Percentiles rank a stretch among this genome's conserved stretches.
Evolutionary conservation across 805 yeast species (phyloP).

Genomic region (Pichia eremophila): DNA sequence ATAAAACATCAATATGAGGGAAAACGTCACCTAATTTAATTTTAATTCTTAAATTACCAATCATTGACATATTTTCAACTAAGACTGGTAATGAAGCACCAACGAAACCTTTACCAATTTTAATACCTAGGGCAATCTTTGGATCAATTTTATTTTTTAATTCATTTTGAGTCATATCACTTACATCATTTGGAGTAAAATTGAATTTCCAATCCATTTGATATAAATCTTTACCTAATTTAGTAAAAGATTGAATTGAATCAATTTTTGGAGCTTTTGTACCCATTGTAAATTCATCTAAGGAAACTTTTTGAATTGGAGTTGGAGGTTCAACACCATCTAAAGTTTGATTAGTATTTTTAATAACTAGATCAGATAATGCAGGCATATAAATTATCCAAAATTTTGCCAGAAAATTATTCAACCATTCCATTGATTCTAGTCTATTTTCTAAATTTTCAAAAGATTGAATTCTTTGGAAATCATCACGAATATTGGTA

Average conservation of each 20-base stretch:
- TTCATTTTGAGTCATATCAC: slow-evolving; percentile 74
- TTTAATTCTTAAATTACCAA: slow-evolving; percentile 60
- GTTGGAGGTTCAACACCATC: slow-evolving; percentile 73
- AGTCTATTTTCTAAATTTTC: slow-evolving; percentile 52
- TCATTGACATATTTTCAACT: slow-evolving; percentile 71
- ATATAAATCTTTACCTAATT: slow-evolving; percentile 53
- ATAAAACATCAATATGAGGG: slow-evolving; percentile 71
- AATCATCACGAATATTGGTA: slow-evolving; percentile 66
- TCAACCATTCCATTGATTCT: slow-evolving; percentile 79
- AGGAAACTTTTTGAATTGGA: slow-evolving; percentile 64
- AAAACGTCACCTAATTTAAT: slow-evolving; percentile 53
- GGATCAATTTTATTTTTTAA: slow-evolving; percentile 65
- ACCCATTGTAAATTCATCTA: slow-evolving; percentile 75
- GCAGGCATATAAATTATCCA: slow-evolving; percentile 90
- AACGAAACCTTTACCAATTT: slow-evolving; percentile 72
- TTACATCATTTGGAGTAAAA: slow-evolving; percentile 74
- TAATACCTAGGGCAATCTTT: slow-evolving; percentile 71
- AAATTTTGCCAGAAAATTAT: slow-evolving; percentile 65
- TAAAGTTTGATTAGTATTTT: slow-evolving; percentile 56
- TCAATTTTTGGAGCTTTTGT: slow-evolving; percentile 71
- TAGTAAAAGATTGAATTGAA: slow-evolving; percentile 64
- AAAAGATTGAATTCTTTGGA: slow-evolving; percentile 53
- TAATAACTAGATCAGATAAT: slow-evolving; percentile 62
- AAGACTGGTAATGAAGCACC: slow-evolving; percentile 69
- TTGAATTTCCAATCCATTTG: slow-evolving; percentile 83